phyloP scores from a whole-genome alignment of 768 basidiomycete species.

The Xerocomellus intermedius region DNA sequence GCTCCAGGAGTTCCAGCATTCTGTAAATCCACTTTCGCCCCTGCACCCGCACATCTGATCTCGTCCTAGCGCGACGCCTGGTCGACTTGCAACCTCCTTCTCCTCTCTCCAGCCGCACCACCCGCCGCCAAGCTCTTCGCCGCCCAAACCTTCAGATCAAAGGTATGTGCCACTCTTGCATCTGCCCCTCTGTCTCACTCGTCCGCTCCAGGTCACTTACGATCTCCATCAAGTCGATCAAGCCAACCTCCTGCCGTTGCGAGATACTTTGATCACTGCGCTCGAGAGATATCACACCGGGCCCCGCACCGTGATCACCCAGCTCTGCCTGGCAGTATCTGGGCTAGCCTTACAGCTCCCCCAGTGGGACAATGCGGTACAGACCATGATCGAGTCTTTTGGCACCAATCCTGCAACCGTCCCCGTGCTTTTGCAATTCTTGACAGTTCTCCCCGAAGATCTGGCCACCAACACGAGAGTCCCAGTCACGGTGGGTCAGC shows the following conservation, averaged over 20 bases:
- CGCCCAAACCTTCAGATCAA: conserved; percentile 93
- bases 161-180: conserved; percentile 52
- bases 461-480: conserved; percentile 79
- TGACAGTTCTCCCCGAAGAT: conserved; percentile 92
- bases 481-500: conserved; percentile 75
- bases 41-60: conserved; percentile 68
- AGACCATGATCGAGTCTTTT: conserved; percentile 78
- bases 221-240: conserved; percentile 87
- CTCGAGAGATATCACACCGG: conserved; percentile 72
- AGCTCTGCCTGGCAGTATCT: conserved; percentile 86
- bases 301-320: conserved; percentile 80
- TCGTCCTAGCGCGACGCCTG: conserved; percentile 91
- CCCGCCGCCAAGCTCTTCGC: conserved; percentile 86
- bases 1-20: conserved; percentile 99
- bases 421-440: conserved; percentile 80
- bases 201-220: conserved; percentile 75
- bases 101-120: conserved; percentile 77
- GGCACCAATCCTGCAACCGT: conserved; percentile 85
- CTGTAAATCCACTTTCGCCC: conserved; percentile 86
- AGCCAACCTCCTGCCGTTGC: conserved; percentile 69
- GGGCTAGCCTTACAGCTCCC: conserved; percentile 89
- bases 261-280: conserved; percentile 83
- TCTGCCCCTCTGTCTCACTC: conserved; percentile 30
- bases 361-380: conserved; percentile 79
- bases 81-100: conserved; percentile 90